A percentile compares a stretch with the other conserved stretches of the same genome.
Evolutionary conservation across 2,329 filamentous ascomycete species (phyloP).

Genomic region (Pyrenophora tritici-repentis): DNA sequence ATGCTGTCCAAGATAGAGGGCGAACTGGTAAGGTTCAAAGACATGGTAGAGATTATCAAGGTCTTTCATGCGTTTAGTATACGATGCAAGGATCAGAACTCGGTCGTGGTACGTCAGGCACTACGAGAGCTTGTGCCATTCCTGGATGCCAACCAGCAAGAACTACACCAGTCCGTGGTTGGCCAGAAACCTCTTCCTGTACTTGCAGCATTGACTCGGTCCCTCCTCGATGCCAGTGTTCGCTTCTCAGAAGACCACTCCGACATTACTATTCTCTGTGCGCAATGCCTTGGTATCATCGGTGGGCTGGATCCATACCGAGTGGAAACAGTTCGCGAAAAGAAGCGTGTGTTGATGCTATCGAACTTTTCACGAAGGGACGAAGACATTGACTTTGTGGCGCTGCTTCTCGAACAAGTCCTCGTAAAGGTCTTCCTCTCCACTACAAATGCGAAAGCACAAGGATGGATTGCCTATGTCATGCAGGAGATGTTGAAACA

Average conservation of each 20-base stretch:
- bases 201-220: slow-evolving; percentile 72
- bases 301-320: slow-evolving; percentile 92
- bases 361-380: slow-evolving; percentile 80
- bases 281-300: slow-evolving; percentile 82
- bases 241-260: slow-evolving; percentile 73
- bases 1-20: slow-evolving; percentile 70
- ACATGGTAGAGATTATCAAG: slow-evolving; percentile 67
- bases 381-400: slow-evolving; percentile 83
- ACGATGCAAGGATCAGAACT: slow-evolving; percentile 81
- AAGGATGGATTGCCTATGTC: slow-evolving; percentile 89
- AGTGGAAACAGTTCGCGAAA: slow-evolving; percentile 77
- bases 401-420: slow-evolving; percentile 84
- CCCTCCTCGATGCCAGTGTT: slow-evolving; percentile 82
- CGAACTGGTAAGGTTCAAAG: slow-evolving; percentile 68
- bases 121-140: slow-evolving; percentile 77
- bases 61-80: slow-evolving; percentile 72
- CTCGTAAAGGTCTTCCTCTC: slow-evolving; percentile 91
- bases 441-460: slow-evolving; percentile 81
- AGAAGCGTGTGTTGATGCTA: slow-evolving; percentile 81
- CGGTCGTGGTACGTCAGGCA: slow-evolving; percentile 81
- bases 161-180: slow-evolving; percentile 77
- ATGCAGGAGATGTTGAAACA: slow-evolving; percentile 90
- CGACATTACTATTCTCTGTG: slow-evolving; percentile 73
- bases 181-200: slow-evolving; percentile 83
- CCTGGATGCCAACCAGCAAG: slow-evolving; percentile 72